Evolutionary conservation across 2,329 filamentous ascomycete species (phyloP), one percentile per base, ranked within the genome.

Genomic region (Furcasterigmium sp.): DNA sequence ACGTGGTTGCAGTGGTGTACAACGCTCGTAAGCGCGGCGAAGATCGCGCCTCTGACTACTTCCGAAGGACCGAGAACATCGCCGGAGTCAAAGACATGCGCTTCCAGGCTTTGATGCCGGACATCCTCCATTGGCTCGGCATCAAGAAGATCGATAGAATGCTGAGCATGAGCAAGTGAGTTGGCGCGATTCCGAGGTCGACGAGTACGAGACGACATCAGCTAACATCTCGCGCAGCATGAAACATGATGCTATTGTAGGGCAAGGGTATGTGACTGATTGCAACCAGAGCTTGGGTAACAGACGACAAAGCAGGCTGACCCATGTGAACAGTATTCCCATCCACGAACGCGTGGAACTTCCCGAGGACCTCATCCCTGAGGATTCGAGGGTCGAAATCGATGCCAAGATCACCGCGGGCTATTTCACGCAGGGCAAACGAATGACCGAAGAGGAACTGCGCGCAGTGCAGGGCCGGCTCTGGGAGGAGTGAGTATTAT

Each of bases 61-160:
- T 97, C 72, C 85, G 91, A 67, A 78, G 93, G 45, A 97, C 91
- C n/a, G 91, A 96, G 67, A 95, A 96, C 62, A 94, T 98, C 61
- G 93, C 93, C 8, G 93, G 93, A 48, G 91, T 97, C 52, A 95
- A 95, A 64, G 85, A 82, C 55, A 97, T 97, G 91, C 84, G 93
- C 30, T 97, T 97, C 75, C 93, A 97, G 71, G 91, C 91, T 21
- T 74, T 98, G 43, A 97, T 97, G 93, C 91, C 93, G 26, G 90
- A 95, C 62, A 95, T 97, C 52, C 76, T 97, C 42, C 93, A 97
- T 67, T 97, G 93, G 93, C 79, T 98, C 23, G 93, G 93, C 49
- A 96, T 98, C 60, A 93, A 87, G 62, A 97, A 97, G 75, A 97
- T 98, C 59, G 93, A 98, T 64, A 79, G 91, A 47, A 98, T 97